Evolutionary conservation across 2,329 filamentous ascomycete species (phyloP), one percentile per base, ranked within the genome.

Genomic region (Juglanconis sp.): DNA sequence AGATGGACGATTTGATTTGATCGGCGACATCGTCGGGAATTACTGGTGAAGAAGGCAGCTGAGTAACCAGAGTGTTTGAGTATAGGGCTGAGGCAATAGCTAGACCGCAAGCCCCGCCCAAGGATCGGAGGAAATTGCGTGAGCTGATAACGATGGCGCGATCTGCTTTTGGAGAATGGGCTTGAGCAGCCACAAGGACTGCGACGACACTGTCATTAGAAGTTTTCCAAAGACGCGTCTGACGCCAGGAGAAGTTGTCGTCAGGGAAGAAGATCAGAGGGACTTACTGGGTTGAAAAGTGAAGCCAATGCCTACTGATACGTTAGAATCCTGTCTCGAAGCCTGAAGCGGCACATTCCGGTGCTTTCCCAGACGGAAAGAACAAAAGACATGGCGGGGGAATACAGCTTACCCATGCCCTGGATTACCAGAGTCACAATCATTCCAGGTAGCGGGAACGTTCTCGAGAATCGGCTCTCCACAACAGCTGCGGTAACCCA

Each of bases 81-180:
- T 53, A 63, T 2, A 86, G 72, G 2, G 82, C 81, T 1, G 82
- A 83, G 0, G 81, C 83, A 8, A 87, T 72, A 0, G 83, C 84
- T 0, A 88, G 76, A 0, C 85, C 85, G 13, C 80, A 76, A 1
- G 84, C 76, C 31, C 84, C 85, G 9, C 86, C 85, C 3, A 84
- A 73, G 51, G 79, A 81, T 7, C 86, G 80, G 62, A 87, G 77
- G 67, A 88, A 88, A 65, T 88, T 88, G 1, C 86, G 77, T 55
- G 82, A 81, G 2, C 82, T 84, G 40, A 87, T 87, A 24, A 87
- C 80, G 1, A 88, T 81, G 1, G 86, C 86, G 24, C 86, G 78
- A 48, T 87, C 80, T 0, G 78, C 72, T 67, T 84, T 84, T 1
- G 77, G 74, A 30, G 77, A 80, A 68, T 87, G 83, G 0, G 83